These are phyloP conservation scores for Monilinia fructicola DNA, from an alignment of 2,329 filamentous ascomycete species.

Conservation along the genomic window DNA sequence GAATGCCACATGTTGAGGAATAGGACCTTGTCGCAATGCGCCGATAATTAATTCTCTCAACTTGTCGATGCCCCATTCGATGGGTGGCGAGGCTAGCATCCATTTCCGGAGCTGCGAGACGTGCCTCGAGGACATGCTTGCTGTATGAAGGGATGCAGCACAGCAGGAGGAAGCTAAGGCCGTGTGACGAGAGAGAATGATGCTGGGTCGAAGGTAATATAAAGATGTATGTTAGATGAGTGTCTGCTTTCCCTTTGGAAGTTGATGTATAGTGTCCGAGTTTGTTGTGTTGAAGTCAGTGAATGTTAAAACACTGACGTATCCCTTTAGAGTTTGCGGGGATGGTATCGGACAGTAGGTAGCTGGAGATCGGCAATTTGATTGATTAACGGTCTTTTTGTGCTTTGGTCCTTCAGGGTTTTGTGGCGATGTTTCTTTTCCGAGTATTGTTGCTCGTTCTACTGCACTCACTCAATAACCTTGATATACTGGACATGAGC, in stretches of 20 bases:
- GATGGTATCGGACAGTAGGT: not conserved
- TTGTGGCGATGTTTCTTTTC: constrained; percentile 9
- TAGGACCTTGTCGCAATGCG: constrained; percentile 82
- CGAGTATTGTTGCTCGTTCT: not conserved
- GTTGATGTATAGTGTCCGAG: not conserved
- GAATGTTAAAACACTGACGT: constrained; percentile 10
- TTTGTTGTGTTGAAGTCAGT: not conserved
- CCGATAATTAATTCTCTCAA: constrained; percentile 84
- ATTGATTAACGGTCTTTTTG: not conserved
- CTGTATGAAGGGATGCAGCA: not conserved
- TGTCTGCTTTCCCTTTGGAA: no score
- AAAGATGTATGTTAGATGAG: not conserved
- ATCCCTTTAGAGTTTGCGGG: constrained; percentile 1
- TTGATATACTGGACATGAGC: no score
- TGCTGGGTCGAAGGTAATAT: not conserved
- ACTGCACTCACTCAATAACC: no score
- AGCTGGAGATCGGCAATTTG: not conserved
- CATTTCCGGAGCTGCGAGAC: constrained; percentile 66
- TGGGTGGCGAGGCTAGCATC: constrained; percentile 83
- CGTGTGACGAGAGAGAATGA: constrained; percentile 10
- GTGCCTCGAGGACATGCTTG: constrained; percentile 51
- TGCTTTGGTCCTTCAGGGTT: not conserved
- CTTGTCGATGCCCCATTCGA: constrained; percentile 81
- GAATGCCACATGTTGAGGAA: constrained; percentile 96
- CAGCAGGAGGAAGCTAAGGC: not conserved